phyloP scores from a whole-genome alignment of 2,329 filamentous ascomycete genomes.

The Venturia carpophila region DNA sequence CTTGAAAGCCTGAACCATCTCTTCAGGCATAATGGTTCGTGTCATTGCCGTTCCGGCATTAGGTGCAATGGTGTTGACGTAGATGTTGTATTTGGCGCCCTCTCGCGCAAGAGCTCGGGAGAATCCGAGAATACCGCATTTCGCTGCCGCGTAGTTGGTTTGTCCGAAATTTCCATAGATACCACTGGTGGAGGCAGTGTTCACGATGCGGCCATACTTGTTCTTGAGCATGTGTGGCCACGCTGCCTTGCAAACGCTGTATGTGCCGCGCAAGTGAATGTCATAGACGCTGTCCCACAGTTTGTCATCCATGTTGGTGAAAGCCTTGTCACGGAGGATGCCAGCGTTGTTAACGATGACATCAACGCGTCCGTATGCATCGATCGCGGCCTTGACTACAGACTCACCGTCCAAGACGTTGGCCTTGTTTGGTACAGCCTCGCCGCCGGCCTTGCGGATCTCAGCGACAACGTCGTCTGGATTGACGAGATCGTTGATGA shows the following conservation, averaged over 20 bases:
- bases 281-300: constrained; percentile 81
- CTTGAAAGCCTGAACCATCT: constrained; percentile 98
- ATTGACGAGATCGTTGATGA: constrained; percentile 70
- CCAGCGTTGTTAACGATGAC: constrained; percentile 91
- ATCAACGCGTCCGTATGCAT: constrained; percentile 79
- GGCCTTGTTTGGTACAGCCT: constrained; percentile 80
- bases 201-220: constrained; percentile 87
- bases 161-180: constrained; percentile 96
- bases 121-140: constrained; percentile 79
- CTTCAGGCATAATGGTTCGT: constrained; percentile 84
- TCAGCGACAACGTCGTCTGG: constrained; percentile 82
- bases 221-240: constrained; percentile 94
- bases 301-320: constrained; percentile 85
- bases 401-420: constrained; percentile 80
- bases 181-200: constrained; percentile 85
- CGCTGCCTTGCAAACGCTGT: constrained; percentile 87
- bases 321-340: constrained; percentile 89
- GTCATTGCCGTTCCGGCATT: constrained; percentile 97
- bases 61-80: constrained; percentile 94
- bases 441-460: constrained; percentile 74
- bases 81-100: constrained; percentile 95
- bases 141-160: constrained; percentile 74
- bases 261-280: constrained; percentile 82
- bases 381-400: constrained; percentile 80
- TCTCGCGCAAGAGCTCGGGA: constrained; percentile 88